A percentile compares a stretch with the other conserved stretches of the same genome.
Evolutionary conservation across 2,329 filamentous ascomycete genomes (phyloP).

Genomic region (Pezicula rhizophila): DNA sequence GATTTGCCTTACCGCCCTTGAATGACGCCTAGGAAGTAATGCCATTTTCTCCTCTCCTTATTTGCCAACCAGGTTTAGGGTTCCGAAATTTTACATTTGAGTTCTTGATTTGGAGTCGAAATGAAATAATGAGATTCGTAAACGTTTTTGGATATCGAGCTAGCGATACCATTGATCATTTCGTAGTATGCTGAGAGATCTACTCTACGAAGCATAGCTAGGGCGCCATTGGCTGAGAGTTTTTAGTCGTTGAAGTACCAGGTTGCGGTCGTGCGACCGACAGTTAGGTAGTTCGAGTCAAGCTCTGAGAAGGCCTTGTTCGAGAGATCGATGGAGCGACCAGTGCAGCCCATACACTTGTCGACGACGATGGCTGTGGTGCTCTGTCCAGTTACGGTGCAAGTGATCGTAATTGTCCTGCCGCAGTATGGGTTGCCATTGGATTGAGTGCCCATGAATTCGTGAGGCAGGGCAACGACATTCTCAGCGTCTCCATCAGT

Average conservation of each 20-base stretch:
- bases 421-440: conserved; percentile 69
- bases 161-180: background rate
- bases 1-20: background rate
- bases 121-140: conserved; percentile 20
- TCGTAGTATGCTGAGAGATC: conserved; percentile 20
- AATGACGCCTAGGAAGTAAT: background rate
- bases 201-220: conserved; percentile 20
- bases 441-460: conserved; percentile 56
- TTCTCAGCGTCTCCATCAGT: conserved; percentile 49
- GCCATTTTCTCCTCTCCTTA: background rate
- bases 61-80: background rate
- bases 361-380: conserved; percentile 58
- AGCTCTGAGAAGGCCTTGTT: conserved; percentile 49
- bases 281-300: conserved; percentile 34
- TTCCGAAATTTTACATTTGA: background rate
- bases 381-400: conserved; percentile 53
- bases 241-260: conserved; percentile 40
- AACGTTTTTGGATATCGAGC: conserved; percentile 19
- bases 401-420: conserved; percentile 60
- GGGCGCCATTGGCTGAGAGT: background rate
- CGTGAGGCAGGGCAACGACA: conserved; percentile 63
- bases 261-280: conserved; percentile 35
- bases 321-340: conserved; percentile 54
- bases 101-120: too few species aligned
- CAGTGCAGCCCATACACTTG: conserved; percentile 67